Evolutionary conservation across 2,329 filamentous ascomycete genomes (phyloP), one percentile per base, ranked within the genome.

Genomic region (Xylariaceae sp.): DNA sequence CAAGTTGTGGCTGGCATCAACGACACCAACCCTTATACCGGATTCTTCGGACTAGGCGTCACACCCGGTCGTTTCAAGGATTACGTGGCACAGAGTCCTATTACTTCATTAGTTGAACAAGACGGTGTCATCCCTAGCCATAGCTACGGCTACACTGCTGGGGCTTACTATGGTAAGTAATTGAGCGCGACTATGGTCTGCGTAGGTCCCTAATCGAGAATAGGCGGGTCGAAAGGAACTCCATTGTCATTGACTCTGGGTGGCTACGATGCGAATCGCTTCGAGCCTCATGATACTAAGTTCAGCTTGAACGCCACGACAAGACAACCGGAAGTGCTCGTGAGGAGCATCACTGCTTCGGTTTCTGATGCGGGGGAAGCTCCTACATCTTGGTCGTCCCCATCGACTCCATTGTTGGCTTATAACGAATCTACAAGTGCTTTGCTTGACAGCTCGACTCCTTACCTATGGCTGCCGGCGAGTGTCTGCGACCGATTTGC

Each of bases 111-210:
- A 49, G 81, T 89, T 43, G 81, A 86, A 66, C 72, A 79, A 10
- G 78, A 81, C 54, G 81, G 82, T 7, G 75, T 74, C 54, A 89
- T 91, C 46, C 86, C 88, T 1, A 91, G 89, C 69, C 79, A 90
- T 59, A 89, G 87, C 42, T 91, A 89, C 68, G 88, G 87, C 49
- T 92, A 87, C 70, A 91, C 89, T 2, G 89, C 89, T 41, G 89
- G 89, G 16, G 88, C 88, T n/a, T 81, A 81, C 59, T 91, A 91
- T 67, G 80, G 86, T 87, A 75, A 70, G 81, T 72, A 50, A n/a
- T 20, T 16, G 7, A 26, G 50, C 32, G 2, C 42, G 37, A 7
- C n/a, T 51, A 18, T 20, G 14, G 14, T 19, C 20, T 16, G 47
- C 41, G 14, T 20, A 7, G 18, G n/a, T 41, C 3, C 12, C 50